A percentile compares a stretch with the other conserved stretches of the same genome.
Conservation (phyloP, 2,329 filamentous ascomycete species). For the Cladosporium sp. region DNA sequence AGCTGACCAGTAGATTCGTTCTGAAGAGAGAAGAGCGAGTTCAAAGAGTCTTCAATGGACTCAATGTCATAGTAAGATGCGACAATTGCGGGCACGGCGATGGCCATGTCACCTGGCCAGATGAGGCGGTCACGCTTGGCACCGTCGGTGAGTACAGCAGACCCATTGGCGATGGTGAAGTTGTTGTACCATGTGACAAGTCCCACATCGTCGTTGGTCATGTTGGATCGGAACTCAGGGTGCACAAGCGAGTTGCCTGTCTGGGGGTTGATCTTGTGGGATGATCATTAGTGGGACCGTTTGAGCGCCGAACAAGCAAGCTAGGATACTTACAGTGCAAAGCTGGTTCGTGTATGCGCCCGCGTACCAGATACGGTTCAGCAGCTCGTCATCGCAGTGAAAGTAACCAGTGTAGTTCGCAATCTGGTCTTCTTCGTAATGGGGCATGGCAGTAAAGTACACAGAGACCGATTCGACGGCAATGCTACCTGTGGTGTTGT, state of each 20-base stretch:
- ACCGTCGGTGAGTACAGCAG: conserved; percentile 33
- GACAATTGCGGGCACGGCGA: conserved; percentile 43
- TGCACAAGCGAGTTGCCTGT: conserved; percentile 13
- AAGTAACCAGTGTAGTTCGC: conserved; percentile 36
- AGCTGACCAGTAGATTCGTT: conserved; percentile 23
- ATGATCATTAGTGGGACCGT: neutral
- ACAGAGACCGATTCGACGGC: conserved; percentile 35
- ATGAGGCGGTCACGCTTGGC: conserved; percentile 36
- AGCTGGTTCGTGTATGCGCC: conserved; percentile 36
- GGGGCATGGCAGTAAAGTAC: conserved; percentile 42
- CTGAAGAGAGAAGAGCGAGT: conserved; percentile 25
- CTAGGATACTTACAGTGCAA: conserved; percentile 23
- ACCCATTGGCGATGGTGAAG: conserved; percentile 28
- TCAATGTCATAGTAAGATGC: conserved; percentile 42
- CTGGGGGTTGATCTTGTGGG: neutral
- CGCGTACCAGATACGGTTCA: conserved; percentile 54
- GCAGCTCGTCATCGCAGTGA: conserved; percentile 34
- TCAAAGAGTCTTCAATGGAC: conserved; percentile 28
- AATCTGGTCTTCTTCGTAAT: conserved; percentile 34
- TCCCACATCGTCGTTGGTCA: conserved; percentile 9
- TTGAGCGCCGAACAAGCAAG: neutral
- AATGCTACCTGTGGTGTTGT: conserved; percentile 34
- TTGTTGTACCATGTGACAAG: conserved; percentile 31
- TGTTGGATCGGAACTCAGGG: conserved; percentile 11
- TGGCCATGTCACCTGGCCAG: conserved; percentile 46